Base-by-base conservation (phyloP, 1,139 yeast species). In the Magnusiomyces clavatus region DNA sequence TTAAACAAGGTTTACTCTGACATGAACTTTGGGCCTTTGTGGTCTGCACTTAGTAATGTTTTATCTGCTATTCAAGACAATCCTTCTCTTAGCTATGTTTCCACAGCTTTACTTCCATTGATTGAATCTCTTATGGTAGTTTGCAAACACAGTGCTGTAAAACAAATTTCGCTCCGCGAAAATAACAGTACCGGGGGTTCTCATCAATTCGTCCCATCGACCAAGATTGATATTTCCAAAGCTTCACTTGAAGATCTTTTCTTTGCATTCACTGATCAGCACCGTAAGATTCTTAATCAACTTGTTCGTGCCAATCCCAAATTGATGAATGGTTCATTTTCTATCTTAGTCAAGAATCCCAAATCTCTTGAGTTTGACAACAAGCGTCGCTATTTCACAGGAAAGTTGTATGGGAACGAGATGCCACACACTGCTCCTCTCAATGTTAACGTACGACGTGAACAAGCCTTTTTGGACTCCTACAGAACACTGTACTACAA, bases 51-150 rank as follows among this genome's bases (percentile, higher is more conserved):
- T 48, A 86, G 96, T 69, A 85, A 81, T 45, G 82, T 94, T 58
- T 71, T 92, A 58, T 70, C 82, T 46, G 73, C 78, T 6, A 61
- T 69, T 39, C 72, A 66, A 46, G 70, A 68, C 48, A 61, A 68
- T 10, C 60, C 67, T 16, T 71, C 69, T 34, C 72, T 88, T 61
- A 71, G 80, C 12, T 83, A 83, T 56, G 79, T 88, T 48, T 92
- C 96, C 1, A 86, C 95, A 1, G 85, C 89, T 1, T 70, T 90
- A 41, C 72, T 92, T 35, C 97, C 97, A 0, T 69, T 88, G 56
- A 89, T 92, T 59, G 98, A 92, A 66, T 83, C 97, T 0, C 72
- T 92, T 56, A 88, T 92, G 96, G 96, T 90, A 52, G 94, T 92
- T 41, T 89, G 96, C 70, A 90, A 89, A 64, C 95, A 88, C 64